phyloP scores from a whole-genome alignment of 495 filamentous ascomycete species.

The Lophiotrema nucula region DNA sequence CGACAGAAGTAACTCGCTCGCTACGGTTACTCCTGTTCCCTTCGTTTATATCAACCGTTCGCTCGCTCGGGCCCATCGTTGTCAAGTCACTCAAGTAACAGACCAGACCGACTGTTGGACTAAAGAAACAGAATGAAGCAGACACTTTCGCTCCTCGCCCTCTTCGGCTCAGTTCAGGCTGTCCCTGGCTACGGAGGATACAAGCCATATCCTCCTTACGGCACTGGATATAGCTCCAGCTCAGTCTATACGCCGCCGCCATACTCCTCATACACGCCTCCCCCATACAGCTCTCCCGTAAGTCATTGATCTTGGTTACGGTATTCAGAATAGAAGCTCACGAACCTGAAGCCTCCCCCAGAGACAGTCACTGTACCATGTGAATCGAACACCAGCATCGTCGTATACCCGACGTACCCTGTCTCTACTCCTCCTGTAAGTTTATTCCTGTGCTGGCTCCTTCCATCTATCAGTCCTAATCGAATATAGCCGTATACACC shows the following conservation, averaged over 20 bases:
- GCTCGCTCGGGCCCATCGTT: constrained; percentile 7
- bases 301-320: too few relatives aligned
- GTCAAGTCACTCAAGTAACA: background rate
- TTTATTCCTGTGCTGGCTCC: constrained; percentile 13
- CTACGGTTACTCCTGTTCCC: constrained; percentile 32
- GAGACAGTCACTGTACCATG: background rate
- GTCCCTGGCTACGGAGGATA: constrained; percentile 1
- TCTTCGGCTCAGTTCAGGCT: constrained; percentile 23
- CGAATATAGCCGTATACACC: constrained; percentile 1
- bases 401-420: background rate
- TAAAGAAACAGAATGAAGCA: constrained; percentile 21
- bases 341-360: constrained; percentile 1
- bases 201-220: constrained; percentile 4
- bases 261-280: constrained; percentile 7
- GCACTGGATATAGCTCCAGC: constrained; percentile 14
- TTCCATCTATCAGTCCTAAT: background rate
- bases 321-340: too few relatives aligned
- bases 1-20: constrained; percentile 34
- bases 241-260: constrained; percentile 17
- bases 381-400: background rate
- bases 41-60: constrained; percentile 32
- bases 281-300: constrained; percentile 6
- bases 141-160: constrained; percentile 23
- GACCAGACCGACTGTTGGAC: too few relatives aligned
- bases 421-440: background rate